Evolutionary conservation across 208 protist species (phyloP).

Genomic region (Trypanosoma conorhini): DNA sequence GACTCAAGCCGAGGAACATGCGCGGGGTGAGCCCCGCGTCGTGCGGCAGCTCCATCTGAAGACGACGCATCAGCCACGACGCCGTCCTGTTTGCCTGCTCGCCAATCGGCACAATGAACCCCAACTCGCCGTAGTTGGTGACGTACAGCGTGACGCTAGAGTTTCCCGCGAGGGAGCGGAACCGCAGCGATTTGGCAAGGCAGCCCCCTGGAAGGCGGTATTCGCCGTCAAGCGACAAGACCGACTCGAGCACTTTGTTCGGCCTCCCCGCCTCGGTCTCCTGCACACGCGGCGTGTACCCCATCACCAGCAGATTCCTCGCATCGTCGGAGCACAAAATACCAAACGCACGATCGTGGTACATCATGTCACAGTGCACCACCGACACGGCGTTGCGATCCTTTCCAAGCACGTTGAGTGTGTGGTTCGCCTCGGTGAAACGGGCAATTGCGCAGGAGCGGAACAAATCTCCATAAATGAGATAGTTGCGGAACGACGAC

Average conservation of each 20-base stretch:
- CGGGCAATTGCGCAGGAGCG: slow-evolving; percentile 66
- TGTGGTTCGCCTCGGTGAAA: slow-evolving; percentile 78
- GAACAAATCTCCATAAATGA: slow-evolving; percentile 82
- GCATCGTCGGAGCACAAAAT: slow-evolving; percentile 70
- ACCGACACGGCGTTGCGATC: slow-evolving; percentile 65
- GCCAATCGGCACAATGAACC: slow-evolving; percentile 73
- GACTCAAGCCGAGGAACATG: slow-evolving; percentile 75
- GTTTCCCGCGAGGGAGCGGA: slow-evolving; percentile 42
- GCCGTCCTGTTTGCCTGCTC: slow-evolving; percentile 70
- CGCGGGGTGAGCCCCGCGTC: slow-evolving; percentile 64
- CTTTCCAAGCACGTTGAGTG: slow-evolving; percentile 70
- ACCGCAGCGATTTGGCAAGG: slow-evolving; percentile 58
- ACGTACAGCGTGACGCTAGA: slow-evolving; percentile 57
- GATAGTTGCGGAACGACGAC: slow-evolving; percentile 69
- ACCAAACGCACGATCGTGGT: slow-evolving; percentile 71
- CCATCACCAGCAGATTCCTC: slow-evolving; percentile 71
- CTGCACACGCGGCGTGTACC: slow-evolving; percentile 73
- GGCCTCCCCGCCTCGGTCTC: slow-evolving; percentile 25
- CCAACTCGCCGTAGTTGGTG: slow-evolving; percentile 85
- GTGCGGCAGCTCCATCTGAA: slow-evolving; percentile 70
- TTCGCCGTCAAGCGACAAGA: slow-evolving; percentile 74
- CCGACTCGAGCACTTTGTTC: slow-evolving; percentile 53
- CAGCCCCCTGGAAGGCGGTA: slow-evolving; percentile 74
- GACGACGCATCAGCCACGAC: slow-evolving; percentile 55
- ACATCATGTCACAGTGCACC: slow-evolving; percentile 69